Evolutionary conservation across 2,329 filamentous ascomycete species (phyloP), one percentile per base, ranked within the genome.

Genomic region (Scleromitrula shiraiana): DNA sequence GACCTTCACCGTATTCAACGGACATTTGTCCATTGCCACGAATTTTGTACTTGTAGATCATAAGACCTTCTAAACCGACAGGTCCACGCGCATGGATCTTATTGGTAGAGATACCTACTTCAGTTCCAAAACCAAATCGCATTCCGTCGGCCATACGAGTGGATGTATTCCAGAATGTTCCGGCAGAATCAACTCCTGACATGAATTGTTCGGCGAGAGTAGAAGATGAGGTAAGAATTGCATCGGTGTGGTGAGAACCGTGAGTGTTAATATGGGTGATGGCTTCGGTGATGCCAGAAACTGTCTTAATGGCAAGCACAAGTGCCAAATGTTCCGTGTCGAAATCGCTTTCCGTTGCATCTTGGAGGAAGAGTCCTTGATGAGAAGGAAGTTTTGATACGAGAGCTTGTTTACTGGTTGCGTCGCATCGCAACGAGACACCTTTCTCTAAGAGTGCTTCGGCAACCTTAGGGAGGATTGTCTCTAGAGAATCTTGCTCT

Each of bases 51-150:
- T 96, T 96, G 71, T 98, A 96, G 53, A 97, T 97, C 64, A 88
- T 95, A 65, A 98, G 68, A 0, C 93, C 93, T 63, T 97, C 93
- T 44, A 98, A 71, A 1, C 93, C 93, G 5, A 98, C 93, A 0
- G 93, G 93, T 0, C 93, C 93, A 42, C 93, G 75, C 1, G 88
- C 86, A 65, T 98, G 93, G 55, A 98, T 95, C 73, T 97, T 98
- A 73, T 96, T 98, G 41, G 93, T 98, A 70, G 87, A 94, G 68
- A 98, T 97, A 46, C 93, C 93, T 20, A 98, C 93, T 69, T 98
- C 93, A 0, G 93, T 97, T 40, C 93, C 93, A 68, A 98, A 98
- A 7, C 93, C 93, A 65, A 94, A 97, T 35, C 93, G 78, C 85
- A 95, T 96, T 7, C 93, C 93, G 65, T 98, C 93, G 5, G 90